A percentile compares a stretch with the other conserved stretches of the same genome.
These are phyloP conservation scores for Melampsora americana DNA, from an alignment of 1,284 basidiomycete species.

Conservation along the genomic window DNA sequence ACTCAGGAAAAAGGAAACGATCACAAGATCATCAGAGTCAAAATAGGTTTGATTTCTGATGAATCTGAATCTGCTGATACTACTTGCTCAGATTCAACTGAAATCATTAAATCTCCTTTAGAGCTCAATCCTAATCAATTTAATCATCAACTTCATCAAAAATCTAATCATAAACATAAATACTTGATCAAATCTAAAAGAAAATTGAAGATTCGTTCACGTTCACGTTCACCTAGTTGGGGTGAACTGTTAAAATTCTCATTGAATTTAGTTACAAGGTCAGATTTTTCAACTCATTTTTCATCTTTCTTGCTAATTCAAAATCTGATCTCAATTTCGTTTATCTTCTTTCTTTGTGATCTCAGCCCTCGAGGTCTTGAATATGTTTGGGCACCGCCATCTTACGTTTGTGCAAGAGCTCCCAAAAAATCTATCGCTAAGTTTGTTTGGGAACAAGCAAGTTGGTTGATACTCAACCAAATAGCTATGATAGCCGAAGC, in stretches of 20 bases:
- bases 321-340: not conserved
- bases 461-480: not conserved
- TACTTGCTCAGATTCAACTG: not conserved
- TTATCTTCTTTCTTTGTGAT: not conserved
- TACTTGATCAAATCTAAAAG: not conserved
- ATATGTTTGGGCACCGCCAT: constrained; percentile 34
- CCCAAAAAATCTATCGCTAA: constrained; percentile 18
- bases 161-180: not conserved
- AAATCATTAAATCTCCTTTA: not conserved
- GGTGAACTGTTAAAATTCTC: constrained; percentile 26
- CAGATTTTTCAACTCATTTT: not conserved
- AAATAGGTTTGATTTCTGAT: not conserved
- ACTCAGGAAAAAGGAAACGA: constrained; percentile 23
- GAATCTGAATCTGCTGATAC: constrained; percentile 25
- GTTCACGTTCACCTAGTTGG: not conserved
- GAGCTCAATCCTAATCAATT: not conserved
- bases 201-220: not conserved
- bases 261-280: constrained; percentile 18
- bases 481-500: constrained; percentile 1
- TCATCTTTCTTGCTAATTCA: not conserved
- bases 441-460: constrained; percentile 10
- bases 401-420: constrained; percentile 1
- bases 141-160: not conserved
- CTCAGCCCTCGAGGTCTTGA: constrained; percentile 20
- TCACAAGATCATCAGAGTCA: not conserved